A percentile compares a stretch with the other conserved stretches of the same genome.
Conservation (phyloP, 2,329 filamentous ascomycete genomes). For the Botryotinia calthae region DNA sequence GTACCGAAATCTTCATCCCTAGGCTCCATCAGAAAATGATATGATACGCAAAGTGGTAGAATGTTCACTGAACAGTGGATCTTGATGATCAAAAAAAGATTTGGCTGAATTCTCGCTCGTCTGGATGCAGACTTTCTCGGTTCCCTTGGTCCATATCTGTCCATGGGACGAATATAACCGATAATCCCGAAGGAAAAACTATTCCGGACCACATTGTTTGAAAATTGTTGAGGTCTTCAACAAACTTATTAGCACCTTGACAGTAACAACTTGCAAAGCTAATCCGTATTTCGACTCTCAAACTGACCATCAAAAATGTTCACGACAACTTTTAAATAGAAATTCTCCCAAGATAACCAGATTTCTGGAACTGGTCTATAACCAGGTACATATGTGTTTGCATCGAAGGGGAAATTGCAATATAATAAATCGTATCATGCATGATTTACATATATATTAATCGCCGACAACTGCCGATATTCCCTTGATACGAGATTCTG, state of each 20-base stretch:
- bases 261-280: not conserved
- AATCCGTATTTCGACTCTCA: not conserved
- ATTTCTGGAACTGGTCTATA: slow-evolving; percentile 11
- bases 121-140: slow-evolving; percentile 6
- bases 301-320: not conserved
- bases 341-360: slow-evolving; percentile 19
- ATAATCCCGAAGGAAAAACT: not conserved
- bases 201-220: not conserved
- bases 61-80: slow-evolving; percentile 20
- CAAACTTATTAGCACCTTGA: not conserved
- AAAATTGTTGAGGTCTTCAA: not conserved
- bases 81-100: not conserved
- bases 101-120: slow-evolving; percentile 11
- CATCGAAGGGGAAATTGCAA: slow-evolving; percentile 21
- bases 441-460: slow-evolving; percentile 23
- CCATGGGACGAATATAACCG: slow-evolving; percentile 17
- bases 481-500: slow-evolving; percentile 5
- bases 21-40: not conserved
- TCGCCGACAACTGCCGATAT: slow-evolving; percentile 21
- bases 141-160: not conserved
- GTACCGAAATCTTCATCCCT: not conserved
- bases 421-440: slow-evolving; percentile 22
- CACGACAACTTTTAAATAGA: slow-evolving; percentile 9
- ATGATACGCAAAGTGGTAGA: not conserved
- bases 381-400: slow-evolving; percentile 24